phyloP scores from a whole-genome alignment of 768 basidiomycete genomes.

The Boletus rufocinnamomeus region DNA sequence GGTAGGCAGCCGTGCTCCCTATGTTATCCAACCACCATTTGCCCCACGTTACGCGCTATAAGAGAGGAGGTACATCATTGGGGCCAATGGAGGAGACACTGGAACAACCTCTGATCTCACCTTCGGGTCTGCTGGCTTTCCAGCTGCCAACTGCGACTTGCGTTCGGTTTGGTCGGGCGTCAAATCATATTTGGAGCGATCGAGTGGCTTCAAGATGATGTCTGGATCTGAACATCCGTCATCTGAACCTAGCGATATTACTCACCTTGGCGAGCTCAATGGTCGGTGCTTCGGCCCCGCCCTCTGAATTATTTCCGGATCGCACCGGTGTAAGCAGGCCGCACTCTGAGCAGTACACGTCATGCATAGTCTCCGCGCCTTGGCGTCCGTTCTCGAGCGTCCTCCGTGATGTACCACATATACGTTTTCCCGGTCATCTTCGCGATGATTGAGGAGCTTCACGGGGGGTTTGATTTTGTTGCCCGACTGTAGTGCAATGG shows the following conservation, averaged over 20 bases:
- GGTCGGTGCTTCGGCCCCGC: conserved; percentile 15
- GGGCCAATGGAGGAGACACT: neutral
- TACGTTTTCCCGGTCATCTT: neutral
- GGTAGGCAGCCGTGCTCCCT: conserved; percentile 17
- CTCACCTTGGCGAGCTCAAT: conserved; percentile 11
- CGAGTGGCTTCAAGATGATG: conserved; percentile 9
- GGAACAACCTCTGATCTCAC: neutral
- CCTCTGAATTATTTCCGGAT: conserved; percentile 18
- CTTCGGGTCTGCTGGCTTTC: neutral
- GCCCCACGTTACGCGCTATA: conserved; percentile 9
- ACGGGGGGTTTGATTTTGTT: conserved; percentile 14
- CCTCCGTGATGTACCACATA: conserved; percentile 24
- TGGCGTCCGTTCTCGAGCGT: conserved; percentile 14
- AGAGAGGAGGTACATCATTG: neutral
- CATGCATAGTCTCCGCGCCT: conserved; percentile 21
- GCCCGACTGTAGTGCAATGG: neutral
- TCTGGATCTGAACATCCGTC: neutral
- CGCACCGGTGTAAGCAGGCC: conserved; percentile 13
- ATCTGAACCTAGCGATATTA: neutral
- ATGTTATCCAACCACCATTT: conserved; percentile 17
- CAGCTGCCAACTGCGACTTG: neutral
- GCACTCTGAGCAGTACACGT: conserved; percentile 24
- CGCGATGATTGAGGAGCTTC: neutral
- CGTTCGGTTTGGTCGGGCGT: conserved; percentile 7
- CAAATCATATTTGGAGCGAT: conserved; percentile 18